Base-by-base conservation (phyloP, 2,329 filamentous ascomycete genomes). In the Aspergillus intermedius region DNA sequence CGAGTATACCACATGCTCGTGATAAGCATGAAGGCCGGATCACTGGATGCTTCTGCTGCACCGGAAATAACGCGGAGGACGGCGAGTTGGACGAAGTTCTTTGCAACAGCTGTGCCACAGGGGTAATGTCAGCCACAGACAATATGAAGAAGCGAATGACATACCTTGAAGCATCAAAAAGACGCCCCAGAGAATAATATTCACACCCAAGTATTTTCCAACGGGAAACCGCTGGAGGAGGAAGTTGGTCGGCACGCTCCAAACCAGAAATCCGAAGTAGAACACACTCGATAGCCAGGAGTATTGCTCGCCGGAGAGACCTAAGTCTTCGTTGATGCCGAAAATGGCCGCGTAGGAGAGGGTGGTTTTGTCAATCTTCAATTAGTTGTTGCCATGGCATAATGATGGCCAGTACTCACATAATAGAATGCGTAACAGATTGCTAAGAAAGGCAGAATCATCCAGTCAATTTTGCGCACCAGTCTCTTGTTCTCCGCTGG, bases 21-120 rank as follows among this genome's bases (percentile, higher is more conserved):
- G 23, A 82, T 77, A 1, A 83, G 62, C 70, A 83, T 80, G 49
- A 82, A 80, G 0, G 73, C 74, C 0, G 79, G 79, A 53, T 54
- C 49, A 49, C 49, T 52, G 53, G 47, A 57, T 2, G 77, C 75
- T 59, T 80, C 78, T 3, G 73, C 71, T 6, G 76, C 68, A 4
- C 77, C 78, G 1, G 77, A 73, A n/a, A 81, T 67, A 35, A 77
- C 75, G 12, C 79, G 72, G 28, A 80, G 69, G 4, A 69, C 69
- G 17, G 74, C 74, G 9, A 81, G 68, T 13, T 72, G 71, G 2
- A 64, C 68, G 48, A 80, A 81, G 49, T 74, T 76, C 44, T 68
- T 72, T 51, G 74, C 74, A n/a, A 70, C 74, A 4, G 71, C 73
- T 58, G 15, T 6, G 5, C 21, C 21, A 22, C 21, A 22, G 21